Base-by-base conservation (phyloP, 768 basidiomycete genomes). In the Tricholomella constricta region DNA sequence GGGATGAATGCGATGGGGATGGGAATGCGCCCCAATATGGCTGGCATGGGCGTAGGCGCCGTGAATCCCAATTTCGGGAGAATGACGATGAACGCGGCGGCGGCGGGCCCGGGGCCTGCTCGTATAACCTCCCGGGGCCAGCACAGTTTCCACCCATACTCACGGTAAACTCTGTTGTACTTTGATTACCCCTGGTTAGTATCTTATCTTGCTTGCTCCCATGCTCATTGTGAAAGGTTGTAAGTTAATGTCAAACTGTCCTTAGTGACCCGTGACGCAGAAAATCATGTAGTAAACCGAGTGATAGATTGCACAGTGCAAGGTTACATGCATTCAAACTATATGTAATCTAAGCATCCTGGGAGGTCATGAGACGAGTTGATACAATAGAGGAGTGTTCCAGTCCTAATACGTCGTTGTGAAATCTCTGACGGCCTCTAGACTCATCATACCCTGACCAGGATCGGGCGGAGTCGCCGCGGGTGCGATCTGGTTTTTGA, bases 121-220 rank as follows among this genome's bases (percentile, higher is more conserved):
- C 73, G 79, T 6, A 72, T 75, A 65, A 75, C 71, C 48, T 76
- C 59, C 23, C 75, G 82, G 19, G 84, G 83, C 52, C 82, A 83
- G 56, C 80, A 83, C 57, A 75, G 73, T 52, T 86, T 83, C 68
- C 84, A 86, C 67, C 84, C 84, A n/a, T 86, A 86, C 63, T 75
- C 83, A 48, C 76, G 84, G 61, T 84, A 71, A 67, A 43, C 42
- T 25, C 17, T n/a, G 9, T 27, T 27, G 42, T 43, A 43, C 8
- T n/a, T 43, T 27, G 42, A 43, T 27, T 43, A 43, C n/a, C 20
- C 14, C 10, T 5, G 5, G 6, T 5, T 25, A n/a, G 5, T 26
- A 42, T 42, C 23, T 12, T 23, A 42, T 38, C 11, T n/a, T 26
- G 23, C 23, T 32, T 14, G 4, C 4, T 32, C 6, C 11, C 29